phyloP scores from a whole-genome alignment of 2,329 filamentous ascomycete genomes.

The Pyrenochaeta sp. region DNA sequence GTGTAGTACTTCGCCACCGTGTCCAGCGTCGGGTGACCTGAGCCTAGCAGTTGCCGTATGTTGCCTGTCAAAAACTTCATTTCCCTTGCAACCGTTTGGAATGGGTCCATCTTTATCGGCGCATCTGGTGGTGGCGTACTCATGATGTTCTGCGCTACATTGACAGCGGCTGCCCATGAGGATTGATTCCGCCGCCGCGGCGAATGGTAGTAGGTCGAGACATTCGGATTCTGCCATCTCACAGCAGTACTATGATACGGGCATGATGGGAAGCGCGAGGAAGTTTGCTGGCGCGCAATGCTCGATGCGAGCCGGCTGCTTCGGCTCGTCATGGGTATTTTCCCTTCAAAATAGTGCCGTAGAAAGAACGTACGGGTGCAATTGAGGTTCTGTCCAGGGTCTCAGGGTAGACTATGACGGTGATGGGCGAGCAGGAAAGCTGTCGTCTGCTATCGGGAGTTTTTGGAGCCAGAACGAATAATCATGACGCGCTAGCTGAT shows the following conservation, averaged over 20 bases:
- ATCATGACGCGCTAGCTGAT: constrained; percentile 39
- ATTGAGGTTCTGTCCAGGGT: constrained; percentile 31
- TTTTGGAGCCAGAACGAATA: constrained; percentile 28
- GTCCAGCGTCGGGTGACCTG: constrained; percentile 92
- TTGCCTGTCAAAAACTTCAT: constrained; percentile 96
- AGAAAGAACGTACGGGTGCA: constrained; percentile 20
- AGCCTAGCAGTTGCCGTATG: constrained; percentile 90
- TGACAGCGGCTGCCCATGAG: constrained; percentile 78
- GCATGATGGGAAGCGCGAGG: constrained; percentile 36
- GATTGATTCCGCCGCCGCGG: constrained; percentile 62
- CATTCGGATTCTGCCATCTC: constrained; percentile 18
- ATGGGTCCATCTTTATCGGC: constrained; percentile 82
- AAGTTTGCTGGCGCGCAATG: constrained; percentile 34
- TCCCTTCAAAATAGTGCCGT: constrained; percentile 5
- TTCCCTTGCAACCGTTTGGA: constrained; percentile 91
- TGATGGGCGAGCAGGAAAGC: constrained; percentile 15
- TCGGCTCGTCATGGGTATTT: constrained; percentile 42
- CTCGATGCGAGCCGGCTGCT: constrained; percentile 48
- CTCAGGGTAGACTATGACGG: constrained; percentile 8
- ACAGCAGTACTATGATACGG: constrained; percentile 18
- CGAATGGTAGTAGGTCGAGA: constrained; percentile 47
- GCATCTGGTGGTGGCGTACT: constrained; percentile 67
- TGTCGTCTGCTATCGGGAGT: constrained; percentile 28
- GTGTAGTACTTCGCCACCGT: constrained; percentile 98
- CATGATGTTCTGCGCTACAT: constrained; percentile 73